phyloP scores from a whole-genome alignment of 1,139 yeast species.

The Yamadazyma pseudoaaseri region DNA sequence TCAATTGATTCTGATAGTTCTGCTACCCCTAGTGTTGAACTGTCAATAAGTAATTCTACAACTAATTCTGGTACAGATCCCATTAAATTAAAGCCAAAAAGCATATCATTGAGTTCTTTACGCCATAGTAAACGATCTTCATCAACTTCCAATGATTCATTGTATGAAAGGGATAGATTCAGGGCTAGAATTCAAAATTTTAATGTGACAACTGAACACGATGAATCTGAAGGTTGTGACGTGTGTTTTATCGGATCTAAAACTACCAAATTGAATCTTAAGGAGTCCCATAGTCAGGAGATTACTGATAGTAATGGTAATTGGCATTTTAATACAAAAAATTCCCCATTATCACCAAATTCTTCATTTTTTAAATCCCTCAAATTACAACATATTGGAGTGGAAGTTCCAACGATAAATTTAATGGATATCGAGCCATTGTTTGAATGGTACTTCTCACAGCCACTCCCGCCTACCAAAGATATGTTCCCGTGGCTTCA shows the following conservation, averaged over 20 bases:
- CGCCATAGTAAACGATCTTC: slow-evolving; percentile 32
- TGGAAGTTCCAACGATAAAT: slow-evolving; percentile 21
- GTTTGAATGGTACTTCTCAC: slow-evolving; percentile 47
- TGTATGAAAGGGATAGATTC: slow-evolving; percentile 45
- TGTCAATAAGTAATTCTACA: neutral
- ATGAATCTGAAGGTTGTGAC: slow-evolving; percentile 23
- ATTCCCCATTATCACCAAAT: slow-evolving; percentile 26
- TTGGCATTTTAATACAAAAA: neutral
- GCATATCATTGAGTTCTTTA: slow-evolving; percentile 1
- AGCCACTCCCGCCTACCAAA: slow-evolving; percentile 64
- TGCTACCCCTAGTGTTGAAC: neutral
- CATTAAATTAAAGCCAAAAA: slow-evolving; percentile 1
- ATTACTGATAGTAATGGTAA: neutral
- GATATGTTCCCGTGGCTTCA: slow-evolving; percentile 90
- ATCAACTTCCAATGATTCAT: slow-evolving; percentile 41
- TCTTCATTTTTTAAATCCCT: slow-evolving; percentile 19
- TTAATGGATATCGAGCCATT: slow-evolving; percentile 30
- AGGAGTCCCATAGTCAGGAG: neutral
- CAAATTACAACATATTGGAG: neutral
- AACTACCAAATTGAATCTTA: slow-evolving; percentile 33
- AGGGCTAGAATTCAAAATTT: slow-evolving; percentile 40
- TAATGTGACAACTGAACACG: slow-evolving; percentile 19
- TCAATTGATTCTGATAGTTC: neutral
- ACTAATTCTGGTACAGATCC: neutral
- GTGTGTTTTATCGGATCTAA: slow-evolving; percentile 38